phyloP scores from a whole-genome alignment of 345 rosid genomes.

The Brassica napus region DNA sequence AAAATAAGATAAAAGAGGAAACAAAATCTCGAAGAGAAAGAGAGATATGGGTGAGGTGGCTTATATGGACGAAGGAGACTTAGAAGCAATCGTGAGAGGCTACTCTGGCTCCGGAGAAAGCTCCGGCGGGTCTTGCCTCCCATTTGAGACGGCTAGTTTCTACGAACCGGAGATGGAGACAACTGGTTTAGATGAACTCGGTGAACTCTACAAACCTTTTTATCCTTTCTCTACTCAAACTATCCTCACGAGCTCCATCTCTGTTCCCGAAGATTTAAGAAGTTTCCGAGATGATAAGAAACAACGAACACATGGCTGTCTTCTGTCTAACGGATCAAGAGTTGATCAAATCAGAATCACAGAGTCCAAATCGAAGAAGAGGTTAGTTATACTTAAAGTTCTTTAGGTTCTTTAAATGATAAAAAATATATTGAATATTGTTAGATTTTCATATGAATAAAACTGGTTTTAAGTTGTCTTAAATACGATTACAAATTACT shows the following conservation, averaged over 20 bases:
- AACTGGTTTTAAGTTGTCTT: background rate
- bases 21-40: conserved; percentile 12
- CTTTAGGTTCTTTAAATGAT: conserved; percentile 1
- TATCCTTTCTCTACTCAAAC: conserved; percentile 49
- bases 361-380: conserved; percentile 43
- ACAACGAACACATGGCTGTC: conserved; percentile 28
- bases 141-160: conserved; percentile 36
- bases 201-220: conserved; percentile 54
- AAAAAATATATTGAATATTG: background rate
- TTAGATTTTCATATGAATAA: background rate
- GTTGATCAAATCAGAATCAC: conserved; percentile 19
- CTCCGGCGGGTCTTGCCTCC: conserved; percentile 33
- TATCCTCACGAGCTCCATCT: conserved; percentile 36
- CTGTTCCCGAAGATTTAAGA: conserved; percentile 42
- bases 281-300: conserved; percentile 33
- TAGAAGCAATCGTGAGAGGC: conserved; percentile 57
- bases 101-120: conserved; percentile 37
- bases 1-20: conserved; percentile 23
- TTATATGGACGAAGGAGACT: conserved; percentile 62
- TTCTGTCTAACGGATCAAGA: conserved; percentile 21
- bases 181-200: conserved; percentile 45
- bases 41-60: conserved; percentile 39
- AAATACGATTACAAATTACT: background rate
- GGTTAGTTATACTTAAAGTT: conserved; percentile 42
- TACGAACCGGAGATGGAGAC: conserved; percentile 41